Evolutionary conservation across 2,329 filamentous ascomycete genomes (phyloP).

Genomic region (Ceratocystis destructans): DNA sequence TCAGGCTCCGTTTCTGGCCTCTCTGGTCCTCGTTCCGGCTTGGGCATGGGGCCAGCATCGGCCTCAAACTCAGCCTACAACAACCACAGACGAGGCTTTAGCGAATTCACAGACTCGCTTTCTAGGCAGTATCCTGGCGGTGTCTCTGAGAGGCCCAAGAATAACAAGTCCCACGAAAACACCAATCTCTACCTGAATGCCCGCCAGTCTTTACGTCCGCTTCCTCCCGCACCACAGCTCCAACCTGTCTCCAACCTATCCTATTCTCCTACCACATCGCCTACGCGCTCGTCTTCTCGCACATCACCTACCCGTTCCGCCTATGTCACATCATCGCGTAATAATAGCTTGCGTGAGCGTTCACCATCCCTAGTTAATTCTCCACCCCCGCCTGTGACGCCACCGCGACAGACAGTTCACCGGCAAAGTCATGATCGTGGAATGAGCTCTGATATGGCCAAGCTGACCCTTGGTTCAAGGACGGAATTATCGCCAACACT

Average conservation of each 20-base stretch:
- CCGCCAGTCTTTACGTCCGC: slow-evolving; percentile 62
- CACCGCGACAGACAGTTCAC: slow-evolving; percentile 12
- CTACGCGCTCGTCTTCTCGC: slow-evolving; percentile 14
- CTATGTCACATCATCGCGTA: slow-evolving; percentile 12
- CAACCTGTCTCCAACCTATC: slow-evolving; percentile 3
- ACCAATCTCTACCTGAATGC: slow-evolving; percentile 56
- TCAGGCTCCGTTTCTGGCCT: slow-evolving; percentile 30
- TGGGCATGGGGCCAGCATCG: slow-evolving; percentile 29
- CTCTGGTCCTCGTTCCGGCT: background rate
- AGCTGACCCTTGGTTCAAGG: slow-evolving; percentile 35
- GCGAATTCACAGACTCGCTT: slow-evolving; percentile 50
- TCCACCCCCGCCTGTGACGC: slow-evolving; percentile 12
- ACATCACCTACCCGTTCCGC: slow-evolving; percentile 14
- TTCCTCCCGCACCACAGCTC: slow-evolving; percentile 49
- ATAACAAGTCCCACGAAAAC: slow-evolving; percentile 27
- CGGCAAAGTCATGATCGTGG: slow-evolving; percentile 37
- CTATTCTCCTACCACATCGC: slow-evolving; percentile 14
- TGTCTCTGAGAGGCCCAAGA: slow-evolving; percentile 14
- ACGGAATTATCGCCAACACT: slow-evolving; percentile 32
- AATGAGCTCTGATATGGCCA: slow-evolving; percentile 50
- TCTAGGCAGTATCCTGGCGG: slow-evolving; percentile 23
- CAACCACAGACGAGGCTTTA: slow-evolving; percentile 60
- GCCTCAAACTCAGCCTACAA: slow-evolving; percentile 37
- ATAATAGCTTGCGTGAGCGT: background rate
- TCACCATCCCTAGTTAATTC: slow-evolving; percentile 9